Conservation (phyloP, 164 flowering plant genomes). For the Aristolochia fimbriata region DNA sequence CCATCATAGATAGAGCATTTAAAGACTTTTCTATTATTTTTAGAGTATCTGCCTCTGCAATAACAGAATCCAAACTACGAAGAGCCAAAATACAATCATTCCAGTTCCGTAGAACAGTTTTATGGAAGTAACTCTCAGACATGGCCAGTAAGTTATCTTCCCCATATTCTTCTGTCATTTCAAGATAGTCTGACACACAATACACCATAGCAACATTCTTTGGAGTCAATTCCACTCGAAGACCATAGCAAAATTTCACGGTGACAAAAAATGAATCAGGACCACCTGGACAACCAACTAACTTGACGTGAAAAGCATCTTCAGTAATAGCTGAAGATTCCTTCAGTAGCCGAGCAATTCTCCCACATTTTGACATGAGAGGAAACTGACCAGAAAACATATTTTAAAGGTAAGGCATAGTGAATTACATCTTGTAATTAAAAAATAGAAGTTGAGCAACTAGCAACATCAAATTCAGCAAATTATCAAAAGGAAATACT, state of each 20-base stretch:
- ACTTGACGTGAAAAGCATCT: slow-evolving; percentile 16
- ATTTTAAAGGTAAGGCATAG: not conserved
- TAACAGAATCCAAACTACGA: slow-evolving; percentile 52
- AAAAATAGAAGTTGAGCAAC: not conserved
- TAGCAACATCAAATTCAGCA: not conserved
- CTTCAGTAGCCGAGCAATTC: slow-evolving; percentile 39
- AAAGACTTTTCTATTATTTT: slow-evolving; percentile 49
- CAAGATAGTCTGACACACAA: slow-evolving; percentile 79
- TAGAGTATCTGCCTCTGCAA: slow-evolving; percentile 51
- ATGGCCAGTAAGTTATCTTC: slow-evolving; percentile 63
- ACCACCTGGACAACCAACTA: slow-evolving; percentile 76
- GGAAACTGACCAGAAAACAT: slow-evolving; percentile 57
- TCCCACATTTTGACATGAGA: slow-evolving; percentile 68
- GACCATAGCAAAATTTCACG: slow-evolving; percentile 75
- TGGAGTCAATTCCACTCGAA: slow-evolving; percentile 53
- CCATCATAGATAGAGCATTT: slow-evolving; percentile 68
- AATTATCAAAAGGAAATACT: not conserved
- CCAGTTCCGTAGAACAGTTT: slow-evolving; percentile 65
- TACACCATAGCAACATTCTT: slow-evolving; percentile 49
- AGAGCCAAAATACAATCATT: slow-evolving; percentile 78
- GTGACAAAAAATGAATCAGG: slow-evolving; percentile 56
- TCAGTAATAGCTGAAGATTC: slow-evolving; percentile 25
- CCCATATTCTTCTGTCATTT: slow-evolving; percentile 76
- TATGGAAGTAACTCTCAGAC: slow-evolving; percentile 57
- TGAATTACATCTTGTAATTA: not conserved